These are phyloP conservation scores for Tremella yokohamensis DNA, from an alignment of 768 basidiomycete species.

Conservation along the genomic window DNA sequence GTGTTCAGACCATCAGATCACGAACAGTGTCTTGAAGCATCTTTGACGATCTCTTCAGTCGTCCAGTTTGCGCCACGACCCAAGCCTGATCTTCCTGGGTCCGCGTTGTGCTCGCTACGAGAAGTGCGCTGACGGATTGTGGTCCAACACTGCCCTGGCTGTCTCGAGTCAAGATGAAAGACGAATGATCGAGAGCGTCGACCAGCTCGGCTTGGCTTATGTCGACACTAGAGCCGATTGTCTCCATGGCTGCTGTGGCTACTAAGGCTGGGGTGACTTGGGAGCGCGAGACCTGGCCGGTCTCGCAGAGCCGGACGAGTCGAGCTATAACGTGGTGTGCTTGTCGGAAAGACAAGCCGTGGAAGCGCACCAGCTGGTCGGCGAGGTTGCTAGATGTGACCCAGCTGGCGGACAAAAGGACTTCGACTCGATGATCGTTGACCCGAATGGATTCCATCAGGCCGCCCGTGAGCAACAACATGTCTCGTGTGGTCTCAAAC, in stretches of 20 bases:
- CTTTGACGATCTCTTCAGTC: no score
- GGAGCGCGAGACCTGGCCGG: background rate
- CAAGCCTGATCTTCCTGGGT: no score
- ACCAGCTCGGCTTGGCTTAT: slow-evolving; percentile 1
- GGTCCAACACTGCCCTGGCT: slow-evolving; percentile 10
- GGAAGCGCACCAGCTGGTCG: slow-evolving; percentile 7
- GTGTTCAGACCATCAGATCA: no score
- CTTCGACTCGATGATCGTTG: slow-evolving; percentile 1
- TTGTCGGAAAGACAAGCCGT: slow-evolving; percentile 13
- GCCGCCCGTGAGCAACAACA: slow-evolving; percentile 12
- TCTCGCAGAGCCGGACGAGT: slow-evolving; percentile 7
- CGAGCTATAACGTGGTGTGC: slow-evolving; percentile 18
- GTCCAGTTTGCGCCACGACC: no score
- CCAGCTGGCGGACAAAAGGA: slow-evolving; percentile 9
- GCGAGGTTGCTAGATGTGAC: slow-evolving; percentile 16
- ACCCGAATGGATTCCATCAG: slow-evolving; percentile 10
- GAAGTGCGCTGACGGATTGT: no score
- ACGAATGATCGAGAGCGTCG: slow-evolving; percentile 7
- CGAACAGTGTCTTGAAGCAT: no score
- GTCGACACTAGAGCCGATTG: background rate
- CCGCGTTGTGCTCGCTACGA: no score
- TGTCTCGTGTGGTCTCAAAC: slow-evolving; percentile 6
- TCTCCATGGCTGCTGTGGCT: background rate
- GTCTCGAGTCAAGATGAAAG: slow-evolving; percentile 11
- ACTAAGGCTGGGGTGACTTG: slow-evolving; percentile 1